Evolutionary conservation across 2,329 filamentous ascomycete genomes (phyloP).

Genomic region (Mariannaea elegans): DNA sequence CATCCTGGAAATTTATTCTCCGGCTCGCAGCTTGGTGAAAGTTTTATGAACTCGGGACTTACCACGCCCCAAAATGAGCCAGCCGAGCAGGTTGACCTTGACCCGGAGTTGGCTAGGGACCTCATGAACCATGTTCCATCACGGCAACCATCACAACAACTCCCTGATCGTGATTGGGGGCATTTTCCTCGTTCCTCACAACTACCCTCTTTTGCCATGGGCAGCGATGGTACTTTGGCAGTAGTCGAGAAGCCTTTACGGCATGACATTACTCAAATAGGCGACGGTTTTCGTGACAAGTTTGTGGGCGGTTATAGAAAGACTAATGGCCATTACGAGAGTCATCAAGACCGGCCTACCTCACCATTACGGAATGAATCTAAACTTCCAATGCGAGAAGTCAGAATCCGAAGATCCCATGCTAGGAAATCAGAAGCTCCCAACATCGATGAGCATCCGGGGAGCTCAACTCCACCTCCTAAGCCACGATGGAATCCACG

Average conservation of each 20-base stretch:
- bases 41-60: constrained; percentile 50
- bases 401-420: constrained; percentile 40
- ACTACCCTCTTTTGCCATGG: constrained; percentile 43
- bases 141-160: constrained; percentile 25
- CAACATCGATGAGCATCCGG: constrained; percentile 27
- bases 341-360: constrained; percentile 30
- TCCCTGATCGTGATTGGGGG: constrained; percentile 21
- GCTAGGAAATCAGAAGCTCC: constrained; percentile 32
- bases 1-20: constrained; percentile 44
- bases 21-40: constrained; percentile 51
- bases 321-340: constrained; percentile 25
- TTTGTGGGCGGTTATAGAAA: constrained; percentile 28
- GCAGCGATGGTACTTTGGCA: constrained; percentile 50
- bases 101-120: constrained; percentile 35
- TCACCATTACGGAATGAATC: constrained; percentile 41
- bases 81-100: constrained; percentile 34
- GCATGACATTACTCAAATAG: constrained; percentile 40
- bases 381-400: constrained; percentile 53
- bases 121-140: constrained; percentile 34
- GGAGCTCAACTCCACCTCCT: constrained; percentile 40
- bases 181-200: constrained; percentile 23
- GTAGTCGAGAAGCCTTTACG: constrained; percentile 41
- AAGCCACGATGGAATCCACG: constrained; percentile 33
- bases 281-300: constrained; percentile 46
- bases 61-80: constrained; percentile 49